phyloP scores from a whole-genome alignment of 768 basidiomycete genomes.

The Coprinellus aureogranulatus region DNA sequence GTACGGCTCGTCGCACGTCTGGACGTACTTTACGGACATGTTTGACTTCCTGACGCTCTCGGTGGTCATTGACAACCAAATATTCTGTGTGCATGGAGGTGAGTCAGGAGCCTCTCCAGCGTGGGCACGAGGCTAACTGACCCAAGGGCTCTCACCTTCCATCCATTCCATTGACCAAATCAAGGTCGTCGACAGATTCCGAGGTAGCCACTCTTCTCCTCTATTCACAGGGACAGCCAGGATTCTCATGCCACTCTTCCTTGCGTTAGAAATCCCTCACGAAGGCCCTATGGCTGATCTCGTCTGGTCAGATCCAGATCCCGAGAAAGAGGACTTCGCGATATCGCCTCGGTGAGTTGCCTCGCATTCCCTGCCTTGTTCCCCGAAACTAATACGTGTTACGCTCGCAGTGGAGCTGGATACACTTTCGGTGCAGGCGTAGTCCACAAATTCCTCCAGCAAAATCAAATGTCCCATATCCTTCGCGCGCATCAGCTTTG shows the following conservation, averaged over 20 bases:
- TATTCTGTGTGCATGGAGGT: slow-evolving; percentile 99
- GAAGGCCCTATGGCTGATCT: slow-evolving; percentile 99
- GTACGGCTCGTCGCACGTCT: slow-evolving; percentile 93
- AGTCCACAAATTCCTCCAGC: slow-evolving; percentile 94
- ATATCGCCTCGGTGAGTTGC: slow-evolving; percentile 87
- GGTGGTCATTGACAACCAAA: slow-evolving; percentile 97
- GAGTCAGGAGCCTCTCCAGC: slow-evolving; percentile 18
- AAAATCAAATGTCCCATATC: slow-evolving; percentile 96
- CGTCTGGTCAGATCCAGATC: slow-evolving; percentile 99
- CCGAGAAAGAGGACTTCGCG: slow-evolving; percentile 98
- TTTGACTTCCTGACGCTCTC: slow-evolving; percentile 98
- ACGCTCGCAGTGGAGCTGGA: slow-evolving; percentile 75
- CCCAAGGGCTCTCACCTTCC: slow-evolving; percentile 87
- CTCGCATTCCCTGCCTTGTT: slow-evolving; percentile 13
- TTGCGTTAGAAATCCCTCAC: slow-evolving; percentile 85
- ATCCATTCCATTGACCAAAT: slow-evolving; percentile 99
- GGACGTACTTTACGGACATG: slow-evolving; percentile 99
- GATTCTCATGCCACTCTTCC: not conserved
- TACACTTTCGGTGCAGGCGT: slow-evolving; percentile 99
- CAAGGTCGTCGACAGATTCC: slow-evolving; percentile 97
- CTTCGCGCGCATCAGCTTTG: slow-evolving; percentile 97
- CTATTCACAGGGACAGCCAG: not conserved
- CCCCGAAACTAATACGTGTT: slow-evolving; percentile 18
- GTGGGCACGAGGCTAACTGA: slow-evolving; percentile 10
- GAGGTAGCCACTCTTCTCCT: slow-evolving; percentile 50